A percentile compares a stretch with the other conserved stretches of the same genome.
These are phyloP conservation scores for Mitragyna speciosa DNA, from an alignment of 257 asterid genomes.

Conservation along the genomic window DNA sequence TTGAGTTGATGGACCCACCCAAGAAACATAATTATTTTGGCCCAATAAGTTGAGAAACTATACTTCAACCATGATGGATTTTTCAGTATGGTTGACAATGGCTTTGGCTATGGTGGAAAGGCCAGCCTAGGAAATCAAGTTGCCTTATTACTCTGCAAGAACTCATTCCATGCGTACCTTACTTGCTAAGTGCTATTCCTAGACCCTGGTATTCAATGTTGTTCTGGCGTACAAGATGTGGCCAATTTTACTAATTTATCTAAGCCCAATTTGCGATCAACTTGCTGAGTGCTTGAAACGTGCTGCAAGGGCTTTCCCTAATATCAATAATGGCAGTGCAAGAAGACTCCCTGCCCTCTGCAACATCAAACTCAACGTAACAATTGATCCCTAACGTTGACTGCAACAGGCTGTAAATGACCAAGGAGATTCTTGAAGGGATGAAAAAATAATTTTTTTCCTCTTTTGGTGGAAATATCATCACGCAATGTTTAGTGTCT, in stretches of 20 bases:
- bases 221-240: not conserved
- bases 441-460: too few species aligned
- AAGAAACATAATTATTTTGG: too few species aligned
- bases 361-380: slow-evolving; percentile 3
- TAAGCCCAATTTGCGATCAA: not conserved
- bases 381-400: slow-evolving; percentile 9
- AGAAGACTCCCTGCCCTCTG: slow-evolving; percentile 2
- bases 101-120: not conserved
- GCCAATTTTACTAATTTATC: slow-evolving; percentile 3
- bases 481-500: too few species aligned
- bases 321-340: not conserved
- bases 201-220: not conserved
- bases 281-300: slow-evolving; percentile 8
- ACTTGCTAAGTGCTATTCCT: not conserved
- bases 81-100: not conserved
- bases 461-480: not conserved
- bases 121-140: not conserved
- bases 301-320: not conserved
- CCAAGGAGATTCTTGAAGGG: not conserved
- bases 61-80: not conserved
- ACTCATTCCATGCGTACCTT: not conserved
- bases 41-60: too few species aligned
- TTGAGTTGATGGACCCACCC: too few species aligned
- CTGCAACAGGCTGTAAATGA: not conserved
- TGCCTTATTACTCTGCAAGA: not conserved